Evolutionary conservation across 2,329 filamentous ascomycete genomes (phyloP), one percentile per base, ranked within the genome.

Genomic region (Zymoseptoria ardabiliae): DNA sequence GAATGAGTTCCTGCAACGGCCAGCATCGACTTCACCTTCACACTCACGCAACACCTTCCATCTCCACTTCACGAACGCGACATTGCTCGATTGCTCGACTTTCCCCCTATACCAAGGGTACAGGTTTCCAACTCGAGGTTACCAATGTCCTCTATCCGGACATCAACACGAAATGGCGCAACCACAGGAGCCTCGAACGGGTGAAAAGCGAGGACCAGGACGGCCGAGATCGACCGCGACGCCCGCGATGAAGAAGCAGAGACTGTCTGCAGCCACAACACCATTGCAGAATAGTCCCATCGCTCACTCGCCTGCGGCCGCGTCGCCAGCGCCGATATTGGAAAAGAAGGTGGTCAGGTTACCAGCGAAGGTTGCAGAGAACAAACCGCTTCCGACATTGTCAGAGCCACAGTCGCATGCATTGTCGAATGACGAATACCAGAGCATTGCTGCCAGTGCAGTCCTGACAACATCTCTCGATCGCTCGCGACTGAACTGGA

Each of bases 401-500:
- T 81, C 86, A 65, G 80, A 83, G 54, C 78, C 85, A 17, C 89
- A 94, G 71, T 75, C 85, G 0, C 80, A 83, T 7, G 80, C 86
- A 62, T 77, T 92, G 6, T 76, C 86, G 0, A 70, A 75, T 4
- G 82, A 81, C 64, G 87, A 91, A 13, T 93, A 86, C 69, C 89
- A 92, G 74, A 84, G 84, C 22, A 80, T 92, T 49, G 82, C 85
- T 58, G 87, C 91, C 67, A 91, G 90, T 74, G 88, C 87, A 65
- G 88, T 93, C 20, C 78, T 93, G 59, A 80, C 83, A 67, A 87
- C 91, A 66, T 90, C 89, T 2, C 79, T 94, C 23, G 76, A 82
- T 54, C 82, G 88, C 69, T 94, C 90, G 68, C 85, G 88, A 60
- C 80, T 86, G 59, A 84, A 82, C 80, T 91, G 88, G 88, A 81